Percentiles rank a stretch among this genome's conserved stretches.
Conservation (phyloP, 1,284 basidiomycete species). For the Chalciporus piperatoides region DNA sequence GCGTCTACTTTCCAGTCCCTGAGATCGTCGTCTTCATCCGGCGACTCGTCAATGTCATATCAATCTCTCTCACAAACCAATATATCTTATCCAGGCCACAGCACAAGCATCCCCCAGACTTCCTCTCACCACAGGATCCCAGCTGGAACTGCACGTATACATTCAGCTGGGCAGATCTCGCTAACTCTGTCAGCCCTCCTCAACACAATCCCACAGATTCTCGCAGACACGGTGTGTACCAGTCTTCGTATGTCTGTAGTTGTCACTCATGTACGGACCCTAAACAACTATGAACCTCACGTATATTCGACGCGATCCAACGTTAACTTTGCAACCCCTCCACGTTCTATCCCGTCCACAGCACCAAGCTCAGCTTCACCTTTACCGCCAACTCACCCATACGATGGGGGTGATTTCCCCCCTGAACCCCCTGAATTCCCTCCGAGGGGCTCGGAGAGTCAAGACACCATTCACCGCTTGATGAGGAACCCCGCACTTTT, state of each 20-base stretch:
- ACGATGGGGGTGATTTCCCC: not conserved
- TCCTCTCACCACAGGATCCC: not conserved
- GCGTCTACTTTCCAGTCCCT: constrained; percentile 52
- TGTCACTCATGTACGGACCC: not conserved
- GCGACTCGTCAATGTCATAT: constrained; percentile 62
- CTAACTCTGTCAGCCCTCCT: not conserved
- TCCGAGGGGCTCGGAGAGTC: constrained; percentile 23
- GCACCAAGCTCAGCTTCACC: not conserved
- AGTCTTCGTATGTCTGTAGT: not conserved
- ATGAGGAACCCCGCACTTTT: constrained; percentile 71
- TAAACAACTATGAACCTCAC: not conserved
- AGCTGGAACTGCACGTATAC: constrained; percentile 17
- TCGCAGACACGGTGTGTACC: not conserved
- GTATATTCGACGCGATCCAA: not conserved
- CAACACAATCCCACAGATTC: not conserved
- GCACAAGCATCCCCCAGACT: not conserved
- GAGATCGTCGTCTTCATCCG: constrained; percentile 56
- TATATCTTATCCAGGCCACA: constrained; percentile 38
- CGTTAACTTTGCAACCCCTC: not conserved
- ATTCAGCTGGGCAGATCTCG: not conserved
- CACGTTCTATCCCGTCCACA: not conserved
- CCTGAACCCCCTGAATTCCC: constrained; percentile 3
- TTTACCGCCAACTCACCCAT: not conserved
- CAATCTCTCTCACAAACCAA: constrained; percentile 63
- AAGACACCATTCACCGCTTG: constrained; percentile 67